These are phyloP conservation scores for Tolypocladium capitatum DNA, from an alignment of 2,329 filamentous ascomycete genomes.

Conservation along the genomic window DNA sequence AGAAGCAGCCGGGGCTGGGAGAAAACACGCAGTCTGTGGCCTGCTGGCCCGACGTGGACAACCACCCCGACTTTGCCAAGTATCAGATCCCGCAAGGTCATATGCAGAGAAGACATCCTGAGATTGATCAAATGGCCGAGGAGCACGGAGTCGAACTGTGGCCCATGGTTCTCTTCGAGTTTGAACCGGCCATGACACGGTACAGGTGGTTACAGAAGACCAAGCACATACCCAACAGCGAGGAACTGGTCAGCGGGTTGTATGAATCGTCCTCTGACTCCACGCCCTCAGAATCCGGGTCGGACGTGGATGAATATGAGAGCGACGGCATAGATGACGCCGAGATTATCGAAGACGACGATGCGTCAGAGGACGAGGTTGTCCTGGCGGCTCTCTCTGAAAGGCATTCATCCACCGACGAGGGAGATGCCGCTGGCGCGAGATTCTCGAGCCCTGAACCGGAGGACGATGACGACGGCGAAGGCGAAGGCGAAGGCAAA, in stretches of 20 bases:
- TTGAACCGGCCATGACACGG: constrained; percentile 4
- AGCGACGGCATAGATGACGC: constrained; percentile 26
- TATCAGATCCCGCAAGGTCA: constrained; percentile 8
- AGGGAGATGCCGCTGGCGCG: constrained; percentile 4
- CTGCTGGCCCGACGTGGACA: constrained; percentile 21
- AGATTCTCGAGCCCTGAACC: constrained; percentile 19
- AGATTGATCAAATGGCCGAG: neutral
- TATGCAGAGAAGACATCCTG: neutral
- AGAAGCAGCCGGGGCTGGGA: constrained; percentile 11
- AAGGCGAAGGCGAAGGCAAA: too few species aligned
- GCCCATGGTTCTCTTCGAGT: constrained; percentile 19
- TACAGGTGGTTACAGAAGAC: constrained; percentile 7
- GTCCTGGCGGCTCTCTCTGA: constrained; percentile 1
- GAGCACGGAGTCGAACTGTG: constrained; percentile 8
- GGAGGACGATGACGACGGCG: constrained; percentile 5
- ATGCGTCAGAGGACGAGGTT: constrained; percentile 9
- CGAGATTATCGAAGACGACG: constrained; percentile 12
- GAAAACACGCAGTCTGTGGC: constrained; percentile 13
- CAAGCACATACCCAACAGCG: neutral
- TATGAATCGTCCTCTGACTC: constrained; percentile 5
- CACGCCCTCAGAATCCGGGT: neutral
- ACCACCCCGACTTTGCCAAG: constrained; percentile 15
- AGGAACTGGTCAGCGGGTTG: constrained; percentile 3
- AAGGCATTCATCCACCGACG: constrained; percentile 1
- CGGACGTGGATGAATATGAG: constrained; percentile 20